Conservation (phyloP, 2,329 filamentous ascomycete genomes). For the Fusarium poae region DNA sequence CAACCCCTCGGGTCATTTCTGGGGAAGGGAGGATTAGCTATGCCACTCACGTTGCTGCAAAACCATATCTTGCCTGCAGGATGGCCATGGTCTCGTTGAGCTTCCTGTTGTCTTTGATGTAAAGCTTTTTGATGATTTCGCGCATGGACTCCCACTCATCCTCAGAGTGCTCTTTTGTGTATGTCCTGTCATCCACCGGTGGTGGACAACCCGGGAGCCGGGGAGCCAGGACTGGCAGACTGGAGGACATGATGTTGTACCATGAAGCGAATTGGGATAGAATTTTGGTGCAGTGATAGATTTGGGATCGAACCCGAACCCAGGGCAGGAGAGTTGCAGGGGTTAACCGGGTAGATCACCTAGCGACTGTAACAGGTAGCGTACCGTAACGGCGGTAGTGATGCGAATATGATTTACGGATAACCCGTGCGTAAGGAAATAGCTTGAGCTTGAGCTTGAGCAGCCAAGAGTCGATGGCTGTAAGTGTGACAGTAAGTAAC, state of each 20-base stretch:
- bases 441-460: slow-evolving; percentile 17
- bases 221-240: slow-evolving; percentile 53
- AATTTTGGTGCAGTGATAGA: slow-evolving; percentile 8
- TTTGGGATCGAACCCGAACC: not conserved
- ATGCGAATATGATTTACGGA: slow-evolving; percentile 15
- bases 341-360: slow-evolving; percentile 9
- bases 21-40: not conserved
- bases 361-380: slow-evolving; percentile 21
- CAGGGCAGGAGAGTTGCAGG: slow-evolving; percentile 5
- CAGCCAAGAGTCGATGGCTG: not conserved
- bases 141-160: slow-evolving; percentile 53
- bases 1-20: not conserved
- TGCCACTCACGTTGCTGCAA: slow-evolving; percentile 55
- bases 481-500: not conserved
- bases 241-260: slow-evolving; percentile 44
- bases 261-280: slow-evolving; percentile 34
- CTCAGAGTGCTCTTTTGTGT: slow-evolving; percentile 54
- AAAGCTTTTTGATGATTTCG: slow-evolving; percentile 52
- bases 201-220: slow-evolving; percentile 50
- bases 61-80: slow-evolving; percentile 52
- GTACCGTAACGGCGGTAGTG: slow-evolving; percentile 22
- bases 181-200: slow-evolving; percentile 44
- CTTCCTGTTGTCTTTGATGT: slow-evolving; percentile 54
- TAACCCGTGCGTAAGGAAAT: slow-evolving; percentile 24
- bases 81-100: slow-evolving; percentile 55